Conservation (phyloP, 1,284 basidiomycete genomes). For the Irpex lacteus region DNA sequence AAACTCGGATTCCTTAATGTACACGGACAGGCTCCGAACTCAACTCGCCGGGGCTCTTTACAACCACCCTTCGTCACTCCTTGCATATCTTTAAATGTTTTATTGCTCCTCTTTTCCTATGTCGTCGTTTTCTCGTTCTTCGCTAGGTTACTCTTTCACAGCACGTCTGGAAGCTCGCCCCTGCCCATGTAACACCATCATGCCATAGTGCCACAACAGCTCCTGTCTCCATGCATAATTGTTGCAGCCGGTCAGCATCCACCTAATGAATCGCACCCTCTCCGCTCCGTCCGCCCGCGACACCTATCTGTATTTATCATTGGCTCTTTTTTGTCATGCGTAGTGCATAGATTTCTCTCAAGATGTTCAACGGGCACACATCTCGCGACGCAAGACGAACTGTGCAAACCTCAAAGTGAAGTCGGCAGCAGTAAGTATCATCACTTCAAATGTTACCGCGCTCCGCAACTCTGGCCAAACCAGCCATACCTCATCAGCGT, state of each 20-base stretch:
- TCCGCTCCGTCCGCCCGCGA: constrained; percentile 5
- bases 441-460: neutral
- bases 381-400: neutral
- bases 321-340: neutral
- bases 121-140: constrained; percentile 24
- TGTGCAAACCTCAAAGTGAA: neutral
- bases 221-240: constrained; percentile 20
- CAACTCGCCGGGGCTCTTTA: neutral
- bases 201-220: constrained; percentile 29
- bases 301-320: constrained; percentile 8
- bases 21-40: constrained; percentile 24
- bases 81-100: constrained; percentile 32
- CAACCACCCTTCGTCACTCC: constrained; percentile 12
- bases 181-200: constrained; percentile 29
- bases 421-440: neutral
- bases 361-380: neutral
- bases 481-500: neutral
- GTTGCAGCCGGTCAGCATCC: constrained; percentile 7
- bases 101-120: constrained; percentile 24
- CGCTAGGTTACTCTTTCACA: constrained; percentile 19
- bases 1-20: neutral
- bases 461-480: neutral
- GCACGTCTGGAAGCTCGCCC: constrained; percentile 22
- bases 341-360: constrained; percentile 3
- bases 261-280: constrained; percentile 13